These are phyloP conservation scores for Trichothecium sympodiale DNA, from an alignment of 2,329 filamentous ascomycete genomes.

Conservation along the genomic window DNA sequence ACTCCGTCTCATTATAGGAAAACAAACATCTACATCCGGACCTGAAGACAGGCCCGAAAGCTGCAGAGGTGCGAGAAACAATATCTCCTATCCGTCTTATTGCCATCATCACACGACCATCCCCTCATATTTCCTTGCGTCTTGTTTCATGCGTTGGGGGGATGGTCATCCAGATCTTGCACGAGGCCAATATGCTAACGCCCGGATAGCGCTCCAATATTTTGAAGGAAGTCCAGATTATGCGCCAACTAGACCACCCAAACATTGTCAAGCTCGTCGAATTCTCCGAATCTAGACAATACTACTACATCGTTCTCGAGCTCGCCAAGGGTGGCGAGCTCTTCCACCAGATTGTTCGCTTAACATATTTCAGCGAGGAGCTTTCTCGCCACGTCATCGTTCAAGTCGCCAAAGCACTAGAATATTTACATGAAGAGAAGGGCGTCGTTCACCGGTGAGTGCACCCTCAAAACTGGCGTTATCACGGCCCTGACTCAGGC, in stretches of 20 bases:
- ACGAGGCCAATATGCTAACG: conserved; percentile 13
- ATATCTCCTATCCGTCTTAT: conserved; percentile 22
- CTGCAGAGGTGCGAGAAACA: conserved; percentile 80
- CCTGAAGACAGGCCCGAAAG: conserved; percentile 89
- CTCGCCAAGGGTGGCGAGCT: conserved; percentile 90
- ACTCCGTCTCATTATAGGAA: conserved; percentile 51
- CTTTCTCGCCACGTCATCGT: conserved; percentile 88
- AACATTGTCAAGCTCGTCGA: conserved; percentile 92
- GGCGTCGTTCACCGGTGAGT: conserved; percentile 93
- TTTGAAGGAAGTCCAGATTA: conserved; percentile 96
- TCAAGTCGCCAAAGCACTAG: conserved; percentile 87
- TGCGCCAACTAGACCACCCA: conserved; percentile 91
- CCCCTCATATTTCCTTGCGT: conserved; percentile 16
- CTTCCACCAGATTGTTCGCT: conserved; percentile 95
- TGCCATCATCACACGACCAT: conserved; percentile 11
- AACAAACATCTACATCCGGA: conserved; percentile 89
- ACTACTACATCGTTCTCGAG: conserved; percentile 96
- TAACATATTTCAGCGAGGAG: conserved; percentile 97
- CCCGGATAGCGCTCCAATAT: conserved; percentile 80
- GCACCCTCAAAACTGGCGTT: conserved; percentile 3
- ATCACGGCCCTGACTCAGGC: conserved; percentile 1
- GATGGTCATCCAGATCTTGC: conserved; percentile 14
- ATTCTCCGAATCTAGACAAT: conserved; percentile 86
- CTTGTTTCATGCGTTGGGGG: conserved; percentile 7
- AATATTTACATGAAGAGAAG: conserved; percentile 88